Evolutionary conservation across 2,329 filamentous ascomycete species (phyloP).

Genomic region (Botrytis squamosa): DNA sequence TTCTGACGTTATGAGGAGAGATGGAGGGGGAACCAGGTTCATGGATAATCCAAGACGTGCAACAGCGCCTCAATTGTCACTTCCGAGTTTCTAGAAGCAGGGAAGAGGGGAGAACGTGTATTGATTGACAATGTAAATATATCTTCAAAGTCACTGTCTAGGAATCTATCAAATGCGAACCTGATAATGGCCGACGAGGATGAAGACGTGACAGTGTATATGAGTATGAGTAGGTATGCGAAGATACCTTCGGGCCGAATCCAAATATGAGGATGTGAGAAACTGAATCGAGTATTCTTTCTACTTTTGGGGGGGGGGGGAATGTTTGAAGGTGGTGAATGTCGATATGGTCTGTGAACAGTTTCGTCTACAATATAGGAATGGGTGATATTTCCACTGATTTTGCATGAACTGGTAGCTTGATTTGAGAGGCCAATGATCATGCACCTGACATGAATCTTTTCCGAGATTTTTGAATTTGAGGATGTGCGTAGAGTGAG

Average conservation of each 20-base stretch:
- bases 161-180: neutral
- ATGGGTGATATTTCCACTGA: neutral
- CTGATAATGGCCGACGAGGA: neutral
- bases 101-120: neutral
- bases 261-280: neutral
- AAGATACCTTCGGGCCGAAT: neutral
- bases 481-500: conserved; percentile 17
- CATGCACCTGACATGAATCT: conserved; percentile 23
- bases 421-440: conserved; percentile 19
- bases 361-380: neutral
- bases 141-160: neutral
- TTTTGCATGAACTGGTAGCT: conserved; percentile 28
- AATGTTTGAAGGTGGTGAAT: conserved; percentile 14
- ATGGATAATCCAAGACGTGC: neutral
- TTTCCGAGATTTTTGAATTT: neutral
- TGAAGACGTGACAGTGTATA: neutral
- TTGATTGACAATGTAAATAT: neutral
- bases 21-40: conserved; percentile 5
- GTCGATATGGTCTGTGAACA: neutral
- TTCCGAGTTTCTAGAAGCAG: conserved; percentile 9
- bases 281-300: neutral
- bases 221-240: neutral
- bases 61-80: neutral
- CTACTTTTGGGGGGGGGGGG: neutral
- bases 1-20: conserved; percentile 11